These are phyloP conservation scores for Cordyceps militaris DNA, from an alignment of 2,329 filamentous ascomycete species.

Conservation along the genomic window DNA sequence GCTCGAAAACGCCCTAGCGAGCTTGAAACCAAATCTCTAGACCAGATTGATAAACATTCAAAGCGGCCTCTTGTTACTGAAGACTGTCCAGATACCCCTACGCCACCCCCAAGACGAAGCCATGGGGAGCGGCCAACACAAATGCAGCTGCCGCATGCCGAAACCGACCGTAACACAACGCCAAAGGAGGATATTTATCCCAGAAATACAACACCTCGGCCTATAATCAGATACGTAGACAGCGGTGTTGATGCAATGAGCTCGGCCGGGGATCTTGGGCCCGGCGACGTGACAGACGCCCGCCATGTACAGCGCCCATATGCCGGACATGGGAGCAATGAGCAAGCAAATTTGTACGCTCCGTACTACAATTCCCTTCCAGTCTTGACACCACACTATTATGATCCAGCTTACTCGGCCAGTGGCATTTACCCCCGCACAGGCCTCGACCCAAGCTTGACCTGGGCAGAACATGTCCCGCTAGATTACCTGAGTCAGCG, in stretches of 20 bases:
- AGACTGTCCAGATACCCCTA: neutral
- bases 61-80: neutral
- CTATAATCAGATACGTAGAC: slow-evolving; percentile 7
- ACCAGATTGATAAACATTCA: neutral
- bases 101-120: neutral
- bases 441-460: neutral
- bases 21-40: neutral
- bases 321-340: neutral
- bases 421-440: neutral
- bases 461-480: neutral
- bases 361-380: neutral
- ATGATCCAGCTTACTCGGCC: neutral
- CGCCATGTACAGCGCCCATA: neutral
- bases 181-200: neutral
- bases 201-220: neutral
- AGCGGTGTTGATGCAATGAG: slow-evolving; percentile 9
- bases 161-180: neutral
- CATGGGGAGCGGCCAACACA: neutral
- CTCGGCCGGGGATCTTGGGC: neutral
- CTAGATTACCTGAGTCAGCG: neutral
- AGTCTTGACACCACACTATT: neutral
- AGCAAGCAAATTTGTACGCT: neutral
- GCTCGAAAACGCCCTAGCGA: neutral
- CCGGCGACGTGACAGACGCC: neutral
- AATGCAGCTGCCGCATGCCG: neutral